Evolutionary conservation across 345 rosid genomes (phyloP).

Genomic region (sweet orange (Citrus sinensis)): DNA sequence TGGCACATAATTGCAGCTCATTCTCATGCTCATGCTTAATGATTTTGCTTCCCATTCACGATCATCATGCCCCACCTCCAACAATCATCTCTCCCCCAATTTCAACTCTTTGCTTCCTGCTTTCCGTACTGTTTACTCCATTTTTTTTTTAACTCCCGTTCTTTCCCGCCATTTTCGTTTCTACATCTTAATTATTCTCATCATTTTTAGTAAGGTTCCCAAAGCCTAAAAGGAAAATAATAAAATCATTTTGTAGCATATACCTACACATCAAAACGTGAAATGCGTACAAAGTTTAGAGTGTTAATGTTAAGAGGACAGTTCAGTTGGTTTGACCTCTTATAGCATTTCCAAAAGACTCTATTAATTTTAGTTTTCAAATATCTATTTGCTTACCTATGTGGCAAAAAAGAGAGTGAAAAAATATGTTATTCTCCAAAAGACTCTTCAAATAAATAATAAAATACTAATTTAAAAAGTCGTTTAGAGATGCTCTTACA

Average conservation of each 20-base stretch:
- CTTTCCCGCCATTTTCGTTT: constrained; percentile 5
- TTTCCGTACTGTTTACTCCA: constrained; percentile 16
- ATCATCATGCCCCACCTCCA: constrained; percentile 34
- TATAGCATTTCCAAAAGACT: no score
- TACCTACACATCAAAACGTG: no score
- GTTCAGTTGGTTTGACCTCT: no score
- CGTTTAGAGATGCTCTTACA: no score
- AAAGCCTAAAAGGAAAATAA: not conserved
- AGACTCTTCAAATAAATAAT: no score
- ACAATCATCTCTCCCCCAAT: constrained; percentile 27
- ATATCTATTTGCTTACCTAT: no score
- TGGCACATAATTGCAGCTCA: constrained; percentile 49
- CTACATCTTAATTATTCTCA: not conserved
- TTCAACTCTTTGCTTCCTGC: constrained; percentile 8
- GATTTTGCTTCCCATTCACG: constrained; percentile 56
- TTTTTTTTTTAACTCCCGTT: not conserved
- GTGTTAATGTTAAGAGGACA: no score
- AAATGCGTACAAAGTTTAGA: no score
- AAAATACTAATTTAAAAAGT: no score
- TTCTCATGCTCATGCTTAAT: constrained; percentile 66
- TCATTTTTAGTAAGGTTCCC: not conserved
- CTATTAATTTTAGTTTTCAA: no score
- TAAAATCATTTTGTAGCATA: not conserved
- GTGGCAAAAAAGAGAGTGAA: no score
- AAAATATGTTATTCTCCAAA: no score